Evolutionary conservation across 2,329 filamentous ascomycete species (phyloP).

Genomic region (Aaosphaeria arxii): DNA sequence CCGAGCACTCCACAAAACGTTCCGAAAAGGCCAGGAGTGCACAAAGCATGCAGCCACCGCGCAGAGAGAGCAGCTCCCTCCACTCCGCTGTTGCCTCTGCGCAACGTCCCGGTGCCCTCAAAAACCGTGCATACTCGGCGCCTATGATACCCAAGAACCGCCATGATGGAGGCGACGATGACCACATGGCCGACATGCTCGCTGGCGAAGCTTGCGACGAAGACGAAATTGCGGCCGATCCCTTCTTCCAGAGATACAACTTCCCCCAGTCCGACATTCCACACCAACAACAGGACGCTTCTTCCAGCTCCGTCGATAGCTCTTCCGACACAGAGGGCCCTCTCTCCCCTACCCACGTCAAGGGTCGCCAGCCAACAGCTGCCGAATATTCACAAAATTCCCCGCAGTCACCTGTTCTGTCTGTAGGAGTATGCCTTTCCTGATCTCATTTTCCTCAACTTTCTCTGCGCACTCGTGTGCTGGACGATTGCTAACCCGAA

Average conservation of each 20-base stretch:
- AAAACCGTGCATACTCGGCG: slow-evolving; percentile 37
- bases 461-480: slow-evolving; percentile 14
- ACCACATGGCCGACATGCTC: slow-evolving; percentile 46
- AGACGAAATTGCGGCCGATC: slow-evolving; percentile 37
- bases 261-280: slow-evolving; percentile 26
- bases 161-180: slow-evolving; percentile 11
- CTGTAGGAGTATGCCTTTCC: slow-evolving; percentile 22
- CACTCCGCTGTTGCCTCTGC: slow-evolving; percentile 8
- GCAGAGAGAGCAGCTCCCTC: slow-evolving; percentile 14
- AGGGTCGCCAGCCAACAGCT: slow-evolving; percentile 16
- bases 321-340: slow-evolving; percentile 38
- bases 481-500: not conserved
- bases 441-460: not conserved
- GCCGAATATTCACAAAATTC: slow-evolving; percentile 11
- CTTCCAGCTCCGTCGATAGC: slow-evolving; percentile 24
- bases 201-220: slow-evolving; percentile 60
- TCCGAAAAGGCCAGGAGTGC: slow-evolving; percentile 24
- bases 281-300: slow-evolving; percentile 16
- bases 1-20: slow-evolving; percentile 12
- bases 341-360: slow-evolving; percentile 33
- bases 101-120: slow-evolving; percentile 26
- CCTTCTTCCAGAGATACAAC: slow-evolving; percentile 43
- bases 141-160: slow-evolving; percentile 29
- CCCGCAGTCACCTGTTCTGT: slow-evolving; percentile 17
- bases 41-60: slow-evolving; percentile 19